Evolutionary conservation across 495 filamentous ascomycete genomes (phyloP), one percentile per base, ranked within the genome.

Genomic region (Penicillium samsonianum): DNA sequence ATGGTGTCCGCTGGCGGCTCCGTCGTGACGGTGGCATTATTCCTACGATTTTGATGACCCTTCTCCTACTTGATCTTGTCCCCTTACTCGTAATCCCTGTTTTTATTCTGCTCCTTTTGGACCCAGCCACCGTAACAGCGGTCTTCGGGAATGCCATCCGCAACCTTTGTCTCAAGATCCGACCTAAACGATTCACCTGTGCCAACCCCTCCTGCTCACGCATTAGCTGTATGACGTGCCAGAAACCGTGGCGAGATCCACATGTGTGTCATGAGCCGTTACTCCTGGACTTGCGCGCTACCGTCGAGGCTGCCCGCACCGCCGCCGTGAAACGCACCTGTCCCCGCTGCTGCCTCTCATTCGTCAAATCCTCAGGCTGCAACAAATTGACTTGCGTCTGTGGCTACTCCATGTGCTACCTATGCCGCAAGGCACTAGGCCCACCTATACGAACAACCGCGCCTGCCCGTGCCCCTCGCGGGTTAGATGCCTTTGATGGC

Each of bases 311-410:
- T 51, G 92, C 92, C 20, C 91, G 92, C 76, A 93, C 92, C 38
- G 86, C 91, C 50, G 94, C 94, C 14, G 85, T 98, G 60, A 98
- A 98, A 73, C 90, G 94, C 40, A 96, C 92, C 17, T 98, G 94
- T 70, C 94, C 94, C 10, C 81, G 84, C 51, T 98, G 94, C 76
- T 84, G 88, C 56, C 86, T 91, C 23, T 90, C 88, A 16, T 97
- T 98, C 65, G 88, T 98, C 70, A 97, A 97, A 67, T 85, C 82
- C 3, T 86, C 87, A 31, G 94, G 94, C 58, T 98, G 94, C 79
- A 98, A 98, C 75, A 97, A 96, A 70, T 74, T 98, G 16, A 92
- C 89, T n/a, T 98, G 94, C 68, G 82, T 90, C n/a, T 98, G 94
- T 69, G 92, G 94, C 1, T 98, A 97, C 72, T 87, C 87, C 57